Evolutionary conservation across 768 basidiomycete genomes (phyloP), one percentile per base, ranked within the genome.

Genomic region (Hygrophoropsis aurantiaca): DNA sequence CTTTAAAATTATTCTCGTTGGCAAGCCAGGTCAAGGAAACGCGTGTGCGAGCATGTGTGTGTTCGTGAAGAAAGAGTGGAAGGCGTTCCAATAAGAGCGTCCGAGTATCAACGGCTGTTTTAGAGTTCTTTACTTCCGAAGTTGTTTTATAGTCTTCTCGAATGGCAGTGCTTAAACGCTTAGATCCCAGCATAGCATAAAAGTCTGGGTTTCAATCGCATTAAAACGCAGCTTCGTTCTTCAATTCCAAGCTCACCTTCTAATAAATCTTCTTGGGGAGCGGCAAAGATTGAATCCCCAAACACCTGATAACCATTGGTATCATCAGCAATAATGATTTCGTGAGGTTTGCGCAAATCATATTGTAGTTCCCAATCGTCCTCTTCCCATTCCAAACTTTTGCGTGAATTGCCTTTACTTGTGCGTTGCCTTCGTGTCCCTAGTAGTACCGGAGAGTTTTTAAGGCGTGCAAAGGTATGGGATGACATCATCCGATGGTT

Each of bases 41-140:
- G 30, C 71, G 72, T 0, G 82, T 80, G 18, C 73, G 75, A 0
- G 84, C 70, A 60, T 87, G 85, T 1, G 79, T 81, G 46, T 94
- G 88, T 57, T 97, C 95, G 43, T 95, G 87, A 4, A 98, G 74
- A 71, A 98, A 97, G 24, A 99, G 70, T 0, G 94, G 90, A 16
- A 97, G 70, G 25, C 94, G 74, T 66, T 97, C 89, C 21, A 95
- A 67, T 11, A 94, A 81, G 30, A 91, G 72, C 2, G 72, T 56
- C 3, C 81, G 80, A 9, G 75, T 76, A 9, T 85, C 80, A 1
- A 59, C 53, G 2, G 83, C 78, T 20, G 67, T 62, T 51, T 73
- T 77, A 0, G 77, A 71, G 33, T 73, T 64, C 33, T 61, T 66
- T 16, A 82, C 61, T 59, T 88, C 84, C 11, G 64, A 64, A 3